These are phyloP conservation scores for Stephania japonica DNA, from an alignment of 164 flowering plant genomes.

Conservation along the genomic window DNA sequence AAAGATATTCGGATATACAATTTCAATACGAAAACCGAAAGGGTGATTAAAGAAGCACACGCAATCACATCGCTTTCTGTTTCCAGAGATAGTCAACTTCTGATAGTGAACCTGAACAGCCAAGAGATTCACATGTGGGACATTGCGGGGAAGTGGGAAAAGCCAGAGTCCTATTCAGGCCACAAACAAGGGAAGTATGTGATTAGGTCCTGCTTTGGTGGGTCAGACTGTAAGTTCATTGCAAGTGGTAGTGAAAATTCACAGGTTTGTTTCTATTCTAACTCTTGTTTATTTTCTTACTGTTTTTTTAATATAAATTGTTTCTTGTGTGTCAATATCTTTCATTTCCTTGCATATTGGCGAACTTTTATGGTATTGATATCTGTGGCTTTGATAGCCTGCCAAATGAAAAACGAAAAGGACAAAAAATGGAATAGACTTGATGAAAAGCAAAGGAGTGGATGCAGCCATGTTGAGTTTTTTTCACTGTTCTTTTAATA, in stretches of 20 bases:
- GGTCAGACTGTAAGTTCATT: constrained; percentile 51
- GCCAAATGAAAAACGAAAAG: background rate
- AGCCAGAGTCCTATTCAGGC: constrained; percentile 53
- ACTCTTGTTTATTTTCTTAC: background rate
- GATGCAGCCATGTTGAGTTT: background rate
- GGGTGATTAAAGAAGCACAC: constrained; percentile 58
- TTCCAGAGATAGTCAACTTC: constrained; percentile 54
- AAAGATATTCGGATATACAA: constrained; percentile 63
- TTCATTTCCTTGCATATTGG: too few relatives aligned
- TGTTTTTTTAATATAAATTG: background rate
- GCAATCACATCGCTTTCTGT: constrained; percentile 73
- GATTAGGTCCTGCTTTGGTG: constrained; percentile 93
- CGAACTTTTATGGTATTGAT: too few relatives aligned
- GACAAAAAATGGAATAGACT: background rate
- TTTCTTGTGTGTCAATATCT: background rate
- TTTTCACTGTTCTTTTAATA: background rate
- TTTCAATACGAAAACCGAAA: constrained; percentile 49
- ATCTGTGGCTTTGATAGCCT: background rate
- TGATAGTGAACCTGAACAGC: constrained; percentile 74
- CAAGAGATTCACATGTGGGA: constrained; percentile 94
- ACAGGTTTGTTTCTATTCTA: constrained; percentile 45
- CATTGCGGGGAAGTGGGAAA: constrained; percentile 46
- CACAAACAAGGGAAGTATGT: constrained; percentile 78
- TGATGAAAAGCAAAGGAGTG: background rate
- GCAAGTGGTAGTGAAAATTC: constrained; percentile 97